A percentile compares a stretch with the other conserved stretches of the same genome.
phyloP scores from a whole-genome alignment of 495 filamentous ascomycete genomes.

The Hyaloscypha variabilis region DNA sequence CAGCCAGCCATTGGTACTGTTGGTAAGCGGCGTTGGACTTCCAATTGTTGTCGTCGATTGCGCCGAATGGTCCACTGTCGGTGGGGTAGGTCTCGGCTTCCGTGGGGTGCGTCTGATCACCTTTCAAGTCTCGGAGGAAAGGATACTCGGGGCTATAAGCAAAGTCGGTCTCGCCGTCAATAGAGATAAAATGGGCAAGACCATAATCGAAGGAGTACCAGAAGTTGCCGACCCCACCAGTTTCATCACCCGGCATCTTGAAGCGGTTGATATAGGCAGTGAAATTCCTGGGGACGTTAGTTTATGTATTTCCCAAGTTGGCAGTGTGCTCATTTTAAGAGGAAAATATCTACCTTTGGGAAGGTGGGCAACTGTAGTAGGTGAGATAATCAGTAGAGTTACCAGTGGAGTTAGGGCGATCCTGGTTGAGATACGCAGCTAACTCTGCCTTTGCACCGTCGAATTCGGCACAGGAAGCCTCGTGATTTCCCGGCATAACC shows the following conservation, averaged over 20 bases:
- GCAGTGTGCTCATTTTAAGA: too few species aligned
- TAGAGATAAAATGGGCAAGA: constrained; percentile 51
- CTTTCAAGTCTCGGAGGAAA: constrained; percentile 41
- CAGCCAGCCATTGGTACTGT: constrained; percentile 49
- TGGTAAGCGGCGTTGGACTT: constrained; percentile 43
- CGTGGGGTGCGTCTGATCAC: constrained; percentile 43
- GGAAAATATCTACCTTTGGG: constrained; percentile 35
- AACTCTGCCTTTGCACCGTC: constrained; percentile 48
- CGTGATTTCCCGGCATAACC: constrained; percentile 40
- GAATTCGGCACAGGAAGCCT: constrained; percentile 46
- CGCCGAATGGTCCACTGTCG: constrained; percentile 53
- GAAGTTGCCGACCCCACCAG: constrained; percentile 50
- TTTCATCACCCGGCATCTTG: constrained; percentile 48
- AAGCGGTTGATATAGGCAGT: constrained; percentile 41
- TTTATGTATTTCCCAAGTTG: too few species aligned
- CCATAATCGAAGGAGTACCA: constrained; percentile 65
- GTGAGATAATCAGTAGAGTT: constrained; percentile 42
- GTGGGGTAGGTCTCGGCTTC: constrained; percentile 47
- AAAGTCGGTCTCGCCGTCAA: constrained; percentile 55
- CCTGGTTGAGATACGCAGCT: constrained; percentile 47
- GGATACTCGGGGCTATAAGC: constrained; percentile 38
- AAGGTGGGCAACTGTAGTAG: constrained; percentile 48
- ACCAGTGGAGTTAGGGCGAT: constrained; percentile 34
- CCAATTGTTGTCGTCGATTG: constrained; percentile 38
- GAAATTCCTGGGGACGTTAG: constrained; percentile 32